Percentiles rank a stretch among this genome's conserved stretches.
phyloP scores from a whole-genome alignment of 805 yeast species.

The Candida arabinofermentans region DNA sequence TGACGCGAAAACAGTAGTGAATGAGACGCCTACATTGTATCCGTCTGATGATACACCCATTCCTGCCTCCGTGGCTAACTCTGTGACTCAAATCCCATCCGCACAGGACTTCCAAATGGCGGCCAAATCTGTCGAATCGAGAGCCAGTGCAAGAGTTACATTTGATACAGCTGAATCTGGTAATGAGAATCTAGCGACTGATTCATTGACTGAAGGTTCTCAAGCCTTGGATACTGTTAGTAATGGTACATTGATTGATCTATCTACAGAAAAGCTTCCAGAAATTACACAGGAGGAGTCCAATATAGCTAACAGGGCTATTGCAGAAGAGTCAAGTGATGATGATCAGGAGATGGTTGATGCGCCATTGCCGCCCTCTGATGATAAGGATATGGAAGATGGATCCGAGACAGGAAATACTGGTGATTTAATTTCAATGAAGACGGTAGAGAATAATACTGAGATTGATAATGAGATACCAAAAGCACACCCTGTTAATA shows the following conservation, averaged over 20 bases:
- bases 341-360: slow-evolving; percentile 17
- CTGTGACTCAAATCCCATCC: too few species aligned
- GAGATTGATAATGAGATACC: too few species aligned
- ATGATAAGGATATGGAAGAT: slow-evolving; percentile 7
- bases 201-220: neutral
- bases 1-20: neutral
- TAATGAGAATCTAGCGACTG: neutral
- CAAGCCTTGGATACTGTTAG: neutral
- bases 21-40: neutral
- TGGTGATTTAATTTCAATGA: neutral
- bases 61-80: too few species aligned
- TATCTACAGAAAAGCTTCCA: neutral
- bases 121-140: too few species aligned
- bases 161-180: neutral
- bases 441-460: too few species aligned
- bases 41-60: too few species aligned
- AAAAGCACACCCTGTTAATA: too few species aligned
- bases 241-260: neutral
- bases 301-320: neutral
- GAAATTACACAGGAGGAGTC: neutral
- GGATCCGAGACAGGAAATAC: neutral
- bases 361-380: slow-evolving; percentile 14
- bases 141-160: too few species aligned
- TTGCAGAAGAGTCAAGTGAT: slow-evolving; percentile 8
- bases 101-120: too few species aligned